Evolutionary conservation across 2,329 filamentous ascomycete species (phyloP).

Genomic region (Tolypocladium capitatum): DNA sequence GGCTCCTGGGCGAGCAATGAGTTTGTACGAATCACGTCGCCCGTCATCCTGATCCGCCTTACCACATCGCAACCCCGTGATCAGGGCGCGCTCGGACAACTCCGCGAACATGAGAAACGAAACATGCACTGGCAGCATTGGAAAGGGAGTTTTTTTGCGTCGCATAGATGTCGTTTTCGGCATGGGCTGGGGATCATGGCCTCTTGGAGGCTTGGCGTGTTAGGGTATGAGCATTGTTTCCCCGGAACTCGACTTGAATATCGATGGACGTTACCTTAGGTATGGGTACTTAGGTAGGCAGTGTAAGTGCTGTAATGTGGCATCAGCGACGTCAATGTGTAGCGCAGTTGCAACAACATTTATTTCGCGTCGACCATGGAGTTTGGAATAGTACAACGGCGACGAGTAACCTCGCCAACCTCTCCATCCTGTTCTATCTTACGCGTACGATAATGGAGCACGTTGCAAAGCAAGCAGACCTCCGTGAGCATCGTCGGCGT

Average conservation of each 20-base stretch:
- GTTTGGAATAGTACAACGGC: background rate
- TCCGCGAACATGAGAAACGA: background rate
- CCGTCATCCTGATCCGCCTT: background rate
- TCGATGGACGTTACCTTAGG: background rate
- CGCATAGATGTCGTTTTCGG: background rate
- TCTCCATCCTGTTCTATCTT: constrained; percentile 17
- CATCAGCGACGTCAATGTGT: background rate
- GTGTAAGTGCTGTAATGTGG: background rate
- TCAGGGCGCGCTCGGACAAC: background rate
- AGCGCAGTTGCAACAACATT: background rate
- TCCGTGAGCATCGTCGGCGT: constrained; percentile 8
- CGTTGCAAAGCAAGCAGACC: constrained; percentile 12
- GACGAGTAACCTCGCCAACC: background rate
- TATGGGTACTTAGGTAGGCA: background rate
- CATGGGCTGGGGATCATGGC: background rate
- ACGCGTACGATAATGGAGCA: constrained; percentile 16
- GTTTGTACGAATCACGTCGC: background rate
- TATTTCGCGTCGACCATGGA: too few relatives aligned
- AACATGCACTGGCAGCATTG: constrained; percentile 4
- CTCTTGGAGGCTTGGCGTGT: background rate
- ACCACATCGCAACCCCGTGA: background rate
- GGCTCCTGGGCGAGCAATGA: constrained; percentile 65
- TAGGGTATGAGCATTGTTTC: background rate
- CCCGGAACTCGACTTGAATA: background rate
- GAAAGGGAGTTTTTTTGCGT: constrained; percentile 9